Evolutionary conservation across 2,329 filamentous ascomycete genomes (phyloP).

Genomic region (Diaporthe destruens): DNA sequence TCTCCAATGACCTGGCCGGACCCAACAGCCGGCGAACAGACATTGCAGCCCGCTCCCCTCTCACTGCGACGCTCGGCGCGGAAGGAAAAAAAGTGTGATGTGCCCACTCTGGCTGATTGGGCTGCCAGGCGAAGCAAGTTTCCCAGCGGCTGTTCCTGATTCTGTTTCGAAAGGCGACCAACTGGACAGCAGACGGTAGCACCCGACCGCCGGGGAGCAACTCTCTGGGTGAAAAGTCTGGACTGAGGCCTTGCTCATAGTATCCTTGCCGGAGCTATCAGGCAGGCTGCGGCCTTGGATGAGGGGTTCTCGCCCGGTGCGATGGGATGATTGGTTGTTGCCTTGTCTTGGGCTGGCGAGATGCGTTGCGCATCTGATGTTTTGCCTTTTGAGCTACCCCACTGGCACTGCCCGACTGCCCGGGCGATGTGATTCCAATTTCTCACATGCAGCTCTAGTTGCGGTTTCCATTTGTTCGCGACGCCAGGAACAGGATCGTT

Average conservation of each 20-base stretch:
- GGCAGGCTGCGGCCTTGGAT: slow-evolving; percentile 22
- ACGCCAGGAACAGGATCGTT: slow-evolving; percentile 20
- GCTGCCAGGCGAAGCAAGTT: slow-evolving; percentile 4
- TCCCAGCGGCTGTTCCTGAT: slow-evolving; percentile 2
- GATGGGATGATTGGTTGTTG: slow-evolving; percentile 26
- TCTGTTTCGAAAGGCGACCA: slow-evolving; percentile 34
- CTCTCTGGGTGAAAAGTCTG: not conserved
- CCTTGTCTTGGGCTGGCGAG: slow-evolving; percentile 16
- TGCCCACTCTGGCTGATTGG: not conserved
- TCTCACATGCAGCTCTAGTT: slow-evolving; percentile 33
- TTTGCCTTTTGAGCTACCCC: slow-evolving; percentile 27
- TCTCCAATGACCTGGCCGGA: slow-evolving; percentile 20
- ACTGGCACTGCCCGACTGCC: not conserved
- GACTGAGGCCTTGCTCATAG: not conserved
- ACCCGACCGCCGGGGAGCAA: slow-evolving; percentile 22
- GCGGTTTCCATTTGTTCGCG: slow-evolving; percentile 8
- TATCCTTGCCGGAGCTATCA: slow-evolving; percentile 15
- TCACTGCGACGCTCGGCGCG: slow-evolving; percentile 24
- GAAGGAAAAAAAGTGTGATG: slow-evolving; percentile 26
- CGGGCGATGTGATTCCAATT: slow-evolving; percentile 31
- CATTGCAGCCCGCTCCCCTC: slow-evolving; percentile 18
- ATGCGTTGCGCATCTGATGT: slow-evolving; percentile 17
- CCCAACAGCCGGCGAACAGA: slow-evolving; percentile 32
- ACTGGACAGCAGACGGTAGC: slow-evolving; percentile 29
- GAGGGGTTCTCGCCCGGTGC: slow-evolving; percentile 18